Evolutionary conservation across 2,329 filamentous ascomycete species (phyloP).

Genomic region (Corniculantispora saksenae): DNA sequence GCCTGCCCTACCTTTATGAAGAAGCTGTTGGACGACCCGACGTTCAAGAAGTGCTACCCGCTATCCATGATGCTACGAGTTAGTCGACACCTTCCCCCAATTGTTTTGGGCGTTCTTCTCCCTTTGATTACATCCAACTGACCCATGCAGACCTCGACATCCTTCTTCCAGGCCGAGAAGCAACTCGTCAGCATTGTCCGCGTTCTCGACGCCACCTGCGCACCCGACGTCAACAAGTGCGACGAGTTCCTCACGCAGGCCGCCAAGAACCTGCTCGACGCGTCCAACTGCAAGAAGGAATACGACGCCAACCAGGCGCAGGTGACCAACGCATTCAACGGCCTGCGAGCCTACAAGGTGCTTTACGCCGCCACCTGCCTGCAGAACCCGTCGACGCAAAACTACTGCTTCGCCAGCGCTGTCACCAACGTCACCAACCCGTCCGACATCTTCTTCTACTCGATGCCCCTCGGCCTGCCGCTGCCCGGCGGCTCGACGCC

Average conservation of each 20-base stretch:
- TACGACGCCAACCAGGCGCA: constrained; percentile 65
- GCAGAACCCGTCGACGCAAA: constrained; percentile 61
- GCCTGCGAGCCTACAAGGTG: constrained; percentile 74
- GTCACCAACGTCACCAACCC: constrained; percentile 73
- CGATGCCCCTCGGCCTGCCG: constrained; percentile 73
- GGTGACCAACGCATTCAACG: constrained; percentile 73
- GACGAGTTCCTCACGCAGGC: constrained; percentile 62
- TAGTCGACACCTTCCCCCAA: constrained; percentile 33
- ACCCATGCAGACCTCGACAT: constrained; percentile 67
- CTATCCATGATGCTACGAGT: constrained; percentile 82
- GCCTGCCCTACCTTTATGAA: constrained; percentile 69
- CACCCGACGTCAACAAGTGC: constrained; percentile 67
- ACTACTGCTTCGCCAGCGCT: constrained; percentile 83
- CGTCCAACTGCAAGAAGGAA: constrained; percentile 71
- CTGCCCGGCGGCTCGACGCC: constrained; percentile 70
- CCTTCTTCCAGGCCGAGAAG: constrained; percentile 79
- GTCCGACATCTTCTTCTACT: constrained; percentile 80
- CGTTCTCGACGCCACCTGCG: constrained; percentile 78
- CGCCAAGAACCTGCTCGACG: constrained; percentile 63
- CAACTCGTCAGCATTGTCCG: constrained; percentile 72
- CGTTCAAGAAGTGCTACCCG: constrained; percentile 75
- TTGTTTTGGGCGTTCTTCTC: background rate
- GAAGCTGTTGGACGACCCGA: constrained; percentile 62
- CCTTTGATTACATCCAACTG: background rate
- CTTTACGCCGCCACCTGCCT: constrained; percentile 82